Evolutionary conservation across 352 stramenopile genomes (phyloP).

Genomic region (Stramenopiles sp.): DNA sequence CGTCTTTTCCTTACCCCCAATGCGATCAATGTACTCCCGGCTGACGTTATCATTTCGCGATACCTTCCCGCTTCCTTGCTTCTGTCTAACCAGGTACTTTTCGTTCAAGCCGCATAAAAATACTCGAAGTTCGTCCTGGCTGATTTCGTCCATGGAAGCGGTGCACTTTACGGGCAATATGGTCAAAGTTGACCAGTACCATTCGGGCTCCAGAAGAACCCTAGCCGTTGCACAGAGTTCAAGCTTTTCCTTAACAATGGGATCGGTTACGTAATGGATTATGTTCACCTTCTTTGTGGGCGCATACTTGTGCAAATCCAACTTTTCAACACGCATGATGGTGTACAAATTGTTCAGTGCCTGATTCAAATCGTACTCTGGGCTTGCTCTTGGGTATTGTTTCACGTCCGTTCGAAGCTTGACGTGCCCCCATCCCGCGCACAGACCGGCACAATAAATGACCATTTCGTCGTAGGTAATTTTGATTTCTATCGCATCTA

Average conservation of each 20-base stretch:
- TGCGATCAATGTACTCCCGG: not conserved
- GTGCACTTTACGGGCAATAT: not conserved
- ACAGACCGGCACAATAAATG: not conserved
- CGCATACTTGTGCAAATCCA: not conserved
- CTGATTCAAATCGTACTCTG: not conserved
- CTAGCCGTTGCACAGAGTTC: not conserved
- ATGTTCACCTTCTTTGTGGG: not conserved
- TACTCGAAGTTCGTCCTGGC: not conserved
- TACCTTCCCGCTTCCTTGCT: not conserved
- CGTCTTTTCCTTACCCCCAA: not conserved
- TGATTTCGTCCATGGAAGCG: not conserved
- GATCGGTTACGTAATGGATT: not conserved
- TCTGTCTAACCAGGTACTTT: not conserved
- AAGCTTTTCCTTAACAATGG: not conserved
- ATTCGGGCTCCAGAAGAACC: not conserved
- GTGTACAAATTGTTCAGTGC: not conserved
- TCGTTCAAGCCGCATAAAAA: not conserved
- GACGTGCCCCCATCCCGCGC: not conserved
- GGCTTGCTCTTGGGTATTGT: not conserved
- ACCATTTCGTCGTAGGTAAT: not conserved
- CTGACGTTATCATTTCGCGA: too few species aligned
- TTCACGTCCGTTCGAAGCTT: not conserved
- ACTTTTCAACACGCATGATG: not conserved
- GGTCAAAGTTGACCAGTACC: not conserved
- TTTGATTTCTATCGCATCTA: not conserved